phyloP scores from a whole-genome alignment of 169 alveolate genomes.

The Babesia bigemina region DNA sequence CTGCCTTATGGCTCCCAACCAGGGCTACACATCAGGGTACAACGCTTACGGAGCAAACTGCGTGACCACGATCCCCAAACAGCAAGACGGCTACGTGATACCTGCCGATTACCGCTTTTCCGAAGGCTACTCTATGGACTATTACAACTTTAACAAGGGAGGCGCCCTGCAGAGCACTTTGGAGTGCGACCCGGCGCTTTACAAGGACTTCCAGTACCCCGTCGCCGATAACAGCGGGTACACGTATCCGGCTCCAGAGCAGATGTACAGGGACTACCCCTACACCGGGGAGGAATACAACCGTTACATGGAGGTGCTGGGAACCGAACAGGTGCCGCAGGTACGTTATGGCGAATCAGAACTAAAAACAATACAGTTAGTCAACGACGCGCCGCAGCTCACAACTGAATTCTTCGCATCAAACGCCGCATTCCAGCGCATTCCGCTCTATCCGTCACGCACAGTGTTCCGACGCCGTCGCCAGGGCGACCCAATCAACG shows the following conservation, averaged over 20 bases:
- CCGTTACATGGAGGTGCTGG: conserved; percentile 12
- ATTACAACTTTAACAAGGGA: not conserved
- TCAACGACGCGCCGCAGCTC: conserved; percentile 8
- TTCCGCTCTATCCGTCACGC: conserved; percentile 46
- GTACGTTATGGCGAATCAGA: not conserved
- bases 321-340: conserved; percentile 17
- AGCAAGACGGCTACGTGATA: conserved; percentile 56
- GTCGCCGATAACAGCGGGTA: not conserved
- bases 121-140: conserved; percentile 65
- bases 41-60: conserved; percentile 11
- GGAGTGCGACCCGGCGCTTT: not conserved
- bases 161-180: conserved; percentile 15
- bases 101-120: conserved; percentile 57
- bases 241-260: conserved; percentile 30
- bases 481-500: conserved; percentile 79
- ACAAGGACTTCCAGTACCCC: not conserved
- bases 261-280: conserved; percentile 14
- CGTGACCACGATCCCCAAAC: conserved; percentile 52
- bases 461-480: conserved; percentile 74
- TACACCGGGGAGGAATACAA: conserved; percentile 1
- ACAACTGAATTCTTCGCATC: conserved; percentile 64
- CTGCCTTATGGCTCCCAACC: conserved; percentile 58
- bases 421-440: conserved; percentile 53
- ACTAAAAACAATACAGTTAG: not conserved
- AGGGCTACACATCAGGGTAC: conserved; percentile 27